Base-by-base conservation (phyloP, 306 rosid species). In the Quercus variabilis region DNA sequence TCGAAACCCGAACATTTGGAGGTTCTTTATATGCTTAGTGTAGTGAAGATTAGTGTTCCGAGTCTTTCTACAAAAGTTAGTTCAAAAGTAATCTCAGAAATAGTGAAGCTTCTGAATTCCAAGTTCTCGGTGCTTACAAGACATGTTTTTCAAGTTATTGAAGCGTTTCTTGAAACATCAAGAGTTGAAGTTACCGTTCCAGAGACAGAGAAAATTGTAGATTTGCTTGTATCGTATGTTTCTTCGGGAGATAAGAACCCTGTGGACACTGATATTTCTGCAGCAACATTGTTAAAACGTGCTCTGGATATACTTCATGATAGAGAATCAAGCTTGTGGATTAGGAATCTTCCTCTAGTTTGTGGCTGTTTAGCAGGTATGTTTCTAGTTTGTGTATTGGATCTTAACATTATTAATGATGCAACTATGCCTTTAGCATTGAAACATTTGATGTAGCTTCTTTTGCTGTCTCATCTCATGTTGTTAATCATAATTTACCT, bases 351-450 rank as follows among this genome's bases (percentile, higher is more conserved):
- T 82, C 86, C 94, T 64, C 78, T 82, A 55, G 96, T 92, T 84
- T 91, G 90, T 81, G 83, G 88, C 73, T 89, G 94, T 75, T 11
- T 90, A 81, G 86, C 91, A 49, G 97, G 99, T 95, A 89, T 74
- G 79, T 58, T 76, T 83, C 56, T 46, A 57, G 77, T 69, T 69
- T 71, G 23, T 49, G 51, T 14, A 77, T 59, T 60, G 35, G 33
- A 63, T 72, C 18, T 59, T 20, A 69, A 76, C 23, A 69, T 43
- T 63, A 6, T 4, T 1, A 13, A 63, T 63, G 69, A 63, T 28
- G 28, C 38, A 26, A 31, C n/a, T 63, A 63, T 15, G 35, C 38
- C 69, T 62, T 26, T 15, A 3, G 69, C 41, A 62, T 28, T 26
- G 69, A 63, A 63, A 11, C 11, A 38, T 20, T 54, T 43, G 43